These are phyloP conservation scores for Calocera viscosa DNA, from an alignment of 768 basidiomycete genomes.

Conservation along the genomic window DNA sequence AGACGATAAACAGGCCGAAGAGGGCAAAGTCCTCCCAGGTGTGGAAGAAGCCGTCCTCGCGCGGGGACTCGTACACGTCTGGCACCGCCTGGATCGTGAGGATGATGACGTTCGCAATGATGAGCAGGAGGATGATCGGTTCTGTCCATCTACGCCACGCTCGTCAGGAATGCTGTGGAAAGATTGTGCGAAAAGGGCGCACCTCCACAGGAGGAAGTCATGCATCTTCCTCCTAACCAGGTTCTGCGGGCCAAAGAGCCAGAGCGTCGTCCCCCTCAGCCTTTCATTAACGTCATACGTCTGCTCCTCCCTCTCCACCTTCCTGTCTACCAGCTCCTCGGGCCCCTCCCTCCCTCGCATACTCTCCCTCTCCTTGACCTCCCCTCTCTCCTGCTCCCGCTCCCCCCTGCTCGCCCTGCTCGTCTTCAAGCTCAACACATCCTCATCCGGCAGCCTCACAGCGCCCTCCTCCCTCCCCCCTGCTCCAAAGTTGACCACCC, in stretches of 20 bases:
- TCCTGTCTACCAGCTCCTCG: slow-evolving; percentile 33
- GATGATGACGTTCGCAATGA: slow-evolving; percentile 70
- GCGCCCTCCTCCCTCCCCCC: background rate
- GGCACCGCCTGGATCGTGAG: slow-evolving; percentile 68
- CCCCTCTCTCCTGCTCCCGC: background rate
- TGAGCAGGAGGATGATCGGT: slow-evolving; percentile 66
- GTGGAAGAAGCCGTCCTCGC: slow-evolving; percentile 61
- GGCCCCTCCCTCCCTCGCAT: background rate
- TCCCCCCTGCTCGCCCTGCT: background rate
- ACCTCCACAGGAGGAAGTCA: slow-evolving; percentile 60
- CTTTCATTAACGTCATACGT: slow-evolving; percentile 35
- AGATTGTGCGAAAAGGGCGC: slow-evolving; percentile 26
- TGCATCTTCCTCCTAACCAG: slow-evolving; percentile 50
- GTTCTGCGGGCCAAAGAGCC: slow-evolving; percentile 60
- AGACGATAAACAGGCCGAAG: slow-evolving; percentile 72
- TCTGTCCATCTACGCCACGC: slow-evolving; percentile 61
- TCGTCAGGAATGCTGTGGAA: background rate
- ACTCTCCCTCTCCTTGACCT: background rate
- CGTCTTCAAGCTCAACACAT: background rate
- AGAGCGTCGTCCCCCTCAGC: slow-evolving; percentile 67
- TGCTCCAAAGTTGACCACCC: slow-evolving; percentile 70
- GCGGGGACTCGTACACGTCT: slow-evolving; percentile 33
- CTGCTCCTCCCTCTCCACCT: slow-evolving; percentile 29
- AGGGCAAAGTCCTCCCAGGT: slow-evolving; percentile 79
- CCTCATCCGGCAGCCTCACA: background rate